Evolutionary conservation across 768 basidiomycete genomes (phyloP).

Genomic region (Boletus edulis): DNA sequence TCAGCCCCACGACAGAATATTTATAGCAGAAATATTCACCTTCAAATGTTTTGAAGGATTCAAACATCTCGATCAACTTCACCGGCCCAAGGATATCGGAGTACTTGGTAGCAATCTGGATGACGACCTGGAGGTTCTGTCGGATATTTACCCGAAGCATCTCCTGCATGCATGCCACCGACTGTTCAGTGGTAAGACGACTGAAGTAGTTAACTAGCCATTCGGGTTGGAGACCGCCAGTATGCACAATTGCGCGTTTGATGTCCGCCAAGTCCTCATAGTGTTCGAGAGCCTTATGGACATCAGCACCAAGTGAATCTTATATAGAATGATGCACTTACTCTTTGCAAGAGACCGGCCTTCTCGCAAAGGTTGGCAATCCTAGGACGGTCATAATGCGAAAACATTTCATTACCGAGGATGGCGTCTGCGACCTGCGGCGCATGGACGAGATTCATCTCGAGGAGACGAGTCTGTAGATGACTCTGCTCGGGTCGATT

Average conservation of each 20-base stretch:
- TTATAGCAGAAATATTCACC: conserved; percentile 41
- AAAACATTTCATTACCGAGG: conserved; percentile 98
- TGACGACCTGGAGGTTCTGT: conserved; percentile 93
- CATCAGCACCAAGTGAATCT: conserved; percentile 5
- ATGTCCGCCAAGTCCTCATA: conserved; percentile 99
- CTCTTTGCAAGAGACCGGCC: conserved; percentile 91
- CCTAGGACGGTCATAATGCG: conserved; percentile 92
- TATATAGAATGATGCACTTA: conserved; percentile 36
- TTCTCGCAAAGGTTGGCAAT: conserved; percentile 99
- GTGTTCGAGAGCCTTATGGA: conserved; percentile 86
- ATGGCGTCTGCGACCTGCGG: conserved; percentile 99
- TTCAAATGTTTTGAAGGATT: conserved; percentile 96
- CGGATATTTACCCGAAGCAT: conserved; percentile 97
- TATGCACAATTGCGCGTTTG: conserved; percentile 96
- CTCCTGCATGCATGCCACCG: conserved; percentile 93
- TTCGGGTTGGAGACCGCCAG: conserved; percentile 81
- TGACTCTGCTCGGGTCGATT: conserved; percentile 97
- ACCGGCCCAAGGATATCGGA: conserved; percentile 97
- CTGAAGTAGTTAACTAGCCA: conserved; percentile 99
- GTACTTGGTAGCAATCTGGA: conserved; percentile 98
- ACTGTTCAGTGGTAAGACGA: conserved; percentile 94
- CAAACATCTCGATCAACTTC: conserved; percentile 98
- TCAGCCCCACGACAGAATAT: neutral
- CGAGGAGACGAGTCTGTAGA: conserved; percentile 92
- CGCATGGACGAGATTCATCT: conserved; percentile 97